A percentile compares a stretch with the other conserved stretches of the same genome.
phyloP scores from a whole-genome alignment of 345 rosid genomes.

The Rubroshorea leprosula region DNA sequence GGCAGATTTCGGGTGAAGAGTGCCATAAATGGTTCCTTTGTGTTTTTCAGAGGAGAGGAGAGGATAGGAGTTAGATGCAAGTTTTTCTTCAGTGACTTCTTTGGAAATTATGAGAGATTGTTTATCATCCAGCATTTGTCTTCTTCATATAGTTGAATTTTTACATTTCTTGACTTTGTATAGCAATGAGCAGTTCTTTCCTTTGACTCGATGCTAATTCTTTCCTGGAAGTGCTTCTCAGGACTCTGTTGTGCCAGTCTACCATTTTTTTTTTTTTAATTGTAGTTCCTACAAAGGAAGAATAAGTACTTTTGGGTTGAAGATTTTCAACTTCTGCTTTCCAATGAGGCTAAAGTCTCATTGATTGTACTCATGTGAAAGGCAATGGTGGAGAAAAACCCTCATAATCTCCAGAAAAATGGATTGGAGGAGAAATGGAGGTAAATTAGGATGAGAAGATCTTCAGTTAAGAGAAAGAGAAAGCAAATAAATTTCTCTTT shows the following conservation, averaged over 20 bases:
- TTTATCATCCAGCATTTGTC: not conserved
- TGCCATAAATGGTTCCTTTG: too few species aligned
- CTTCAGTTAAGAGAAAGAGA: too few species aligned
- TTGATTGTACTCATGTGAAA: not conserved
- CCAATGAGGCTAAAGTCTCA: not conserved
- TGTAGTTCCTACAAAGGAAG: not conserved
- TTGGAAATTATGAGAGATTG: not conserved
- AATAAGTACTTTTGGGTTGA: not conserved
- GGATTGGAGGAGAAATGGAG: too few species aligned
- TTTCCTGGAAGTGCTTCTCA: too few species aligned
- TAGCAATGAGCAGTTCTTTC: not conserved
- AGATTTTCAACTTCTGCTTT: not conserved
- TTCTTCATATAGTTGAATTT: too few species aligned
- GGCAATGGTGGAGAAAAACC: not conserved
- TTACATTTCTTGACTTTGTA: too few species aligned
- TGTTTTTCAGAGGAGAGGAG: not conserved
- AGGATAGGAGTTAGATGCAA: not conserved
- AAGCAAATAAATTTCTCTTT: too few species aligned
- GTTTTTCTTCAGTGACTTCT: not conserved
- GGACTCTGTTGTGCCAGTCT: not conserved
- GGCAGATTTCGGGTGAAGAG: too few species aligned
- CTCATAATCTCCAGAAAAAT: too few species aligned
- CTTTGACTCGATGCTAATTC: not conserved
- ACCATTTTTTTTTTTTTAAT: not conserved
- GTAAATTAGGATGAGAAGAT: too few species aligned